Percentiles rank a stretch among this genome's conserved stretches.
phyloP scores from a whole-genome alignment of 768 basidiomycete genomes.

The Terana coerulea region DNA sequence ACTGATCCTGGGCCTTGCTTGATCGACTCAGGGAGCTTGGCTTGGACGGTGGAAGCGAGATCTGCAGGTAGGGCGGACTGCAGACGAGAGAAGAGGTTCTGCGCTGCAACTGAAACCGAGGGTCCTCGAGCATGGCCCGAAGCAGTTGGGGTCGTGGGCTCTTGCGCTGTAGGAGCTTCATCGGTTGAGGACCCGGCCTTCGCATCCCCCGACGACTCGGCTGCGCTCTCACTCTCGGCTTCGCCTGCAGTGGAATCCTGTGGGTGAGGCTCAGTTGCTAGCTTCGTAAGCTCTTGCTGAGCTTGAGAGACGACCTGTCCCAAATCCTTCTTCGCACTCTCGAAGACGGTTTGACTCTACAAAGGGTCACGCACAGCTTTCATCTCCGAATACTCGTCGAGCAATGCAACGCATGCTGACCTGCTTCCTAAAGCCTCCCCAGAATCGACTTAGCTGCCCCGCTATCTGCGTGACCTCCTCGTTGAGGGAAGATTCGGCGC shows the following conservation, averaged over 20 bases:
- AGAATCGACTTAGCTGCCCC: slow-evolving; percentile 81
- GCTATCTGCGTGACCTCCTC: slow-evolving; percentile 89
- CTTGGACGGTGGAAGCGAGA: slow-evolving; percentile 64
- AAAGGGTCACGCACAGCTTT: neutral
- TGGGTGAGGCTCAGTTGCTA: slow-evolving; percentile 37
- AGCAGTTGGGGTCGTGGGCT: slow-evolving; percentile 5
- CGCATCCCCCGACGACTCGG: slow-evolving; percentile 1
- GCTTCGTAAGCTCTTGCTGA: slow-evolving; percentile 68
- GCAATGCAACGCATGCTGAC: slow-evolving; percentile 35
- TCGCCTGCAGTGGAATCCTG: slow-evolving; percentile 16
- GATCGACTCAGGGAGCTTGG: slow-evolving; percentile 53
- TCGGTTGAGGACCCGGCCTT: slow-evolving; percentile 4
- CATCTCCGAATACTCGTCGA: neutral
- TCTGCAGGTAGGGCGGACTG: slow-evolving; percentile 75
- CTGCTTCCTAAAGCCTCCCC: slow-evolving; percentile 92
- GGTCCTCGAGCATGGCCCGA: slow-evolving; percentile 2
- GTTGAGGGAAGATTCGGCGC: slow-evolving; percentile 59
- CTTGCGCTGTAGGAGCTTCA: neutral
- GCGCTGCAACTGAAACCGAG: slow-evolving; percentile 21
- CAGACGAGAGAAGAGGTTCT: slow-evolving; percentile 61
- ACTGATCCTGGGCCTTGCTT: slow-evolving; percentile 41
- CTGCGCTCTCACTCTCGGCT: slow-evolving; percentile 15
- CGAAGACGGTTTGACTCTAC: slow-evolving; percentile 67
- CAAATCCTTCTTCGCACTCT: slow-evolving; percentile 70
- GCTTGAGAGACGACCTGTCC: slow-evolving; percentile 73